phyloP scores from a whole-genome alignment of 2,329 filamentous ascomycete genomes.

The Lachnellula hyalina region DNA sequence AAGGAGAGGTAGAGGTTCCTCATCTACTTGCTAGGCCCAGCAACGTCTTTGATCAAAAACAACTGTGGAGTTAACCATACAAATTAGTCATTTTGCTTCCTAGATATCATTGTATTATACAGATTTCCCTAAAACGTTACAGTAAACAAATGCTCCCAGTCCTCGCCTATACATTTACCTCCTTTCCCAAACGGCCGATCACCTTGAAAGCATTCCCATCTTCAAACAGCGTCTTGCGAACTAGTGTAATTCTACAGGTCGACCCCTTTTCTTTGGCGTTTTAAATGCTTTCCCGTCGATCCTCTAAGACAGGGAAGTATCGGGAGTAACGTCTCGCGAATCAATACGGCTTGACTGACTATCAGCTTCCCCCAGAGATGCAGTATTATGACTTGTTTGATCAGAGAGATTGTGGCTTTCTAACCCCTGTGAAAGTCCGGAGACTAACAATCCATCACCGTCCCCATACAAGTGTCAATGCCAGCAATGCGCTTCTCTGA shows the following conservation, averaged over 20 bases:
- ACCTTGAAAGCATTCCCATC: slow-evolving; percentile 17
- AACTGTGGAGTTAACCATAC: slow-evolving; percentile 17
- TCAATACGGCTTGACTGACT: not conserved
- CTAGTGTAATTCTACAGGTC: slow-evolving; percentile 30
- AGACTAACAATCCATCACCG: no score
- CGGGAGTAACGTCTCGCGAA: slow-evolving; percentile 4
- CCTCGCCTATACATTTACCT: not conserved
- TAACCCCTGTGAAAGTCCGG: no score
- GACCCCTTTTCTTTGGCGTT: slow-evolving; percentile 16
- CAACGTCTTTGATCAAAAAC: slow-evolving; percentile 18
- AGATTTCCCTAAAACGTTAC: slow-evolving; percentile 13
- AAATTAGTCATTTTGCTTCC: slow-evolving; percentile 17
- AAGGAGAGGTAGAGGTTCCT: slow-evolving; percentile 1
- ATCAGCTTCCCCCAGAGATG: no score
- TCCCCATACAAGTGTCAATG: no score
- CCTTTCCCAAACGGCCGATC: not conserved
- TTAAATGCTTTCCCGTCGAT: slow-evolving; percentile 1
- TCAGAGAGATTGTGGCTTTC: no score
- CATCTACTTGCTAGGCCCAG: slow-evolving; percentile 9
- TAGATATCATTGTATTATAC: slow-evolving; percentile 17
- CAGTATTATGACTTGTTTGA: no score
- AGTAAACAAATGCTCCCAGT: slow-evolving; percentile 6
- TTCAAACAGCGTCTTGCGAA: slow-evolving; percentile 33
- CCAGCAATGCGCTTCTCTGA: no score
- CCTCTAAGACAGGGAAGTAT: slow-evolving; percentile 4